phyloP scores from a whole-genome alignment of 176 grass and related monocot species.

The Zea mays region DNA sequence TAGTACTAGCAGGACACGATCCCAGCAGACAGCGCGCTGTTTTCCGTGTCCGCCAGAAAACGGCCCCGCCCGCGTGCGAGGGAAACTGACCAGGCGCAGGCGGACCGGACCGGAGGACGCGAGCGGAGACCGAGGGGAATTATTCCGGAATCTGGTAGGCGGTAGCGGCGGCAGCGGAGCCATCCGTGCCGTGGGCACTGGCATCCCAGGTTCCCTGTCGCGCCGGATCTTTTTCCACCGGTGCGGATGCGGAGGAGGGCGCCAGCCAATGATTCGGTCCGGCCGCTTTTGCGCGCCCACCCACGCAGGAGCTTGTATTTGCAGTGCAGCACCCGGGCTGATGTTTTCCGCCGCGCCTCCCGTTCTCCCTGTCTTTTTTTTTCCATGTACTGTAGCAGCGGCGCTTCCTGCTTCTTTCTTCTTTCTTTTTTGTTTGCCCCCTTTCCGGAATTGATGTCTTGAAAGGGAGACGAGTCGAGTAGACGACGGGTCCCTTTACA shows the following conservation, averaged over 20 bases:
- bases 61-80: too few relatives aligned
- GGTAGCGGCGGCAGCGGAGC: constrained; percentile 18
- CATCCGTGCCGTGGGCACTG: background rate
- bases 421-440: background rate
- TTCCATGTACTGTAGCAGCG: too few relatives aligned
- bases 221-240: constrained; percentile 1
- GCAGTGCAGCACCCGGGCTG: too few relatives aligned
- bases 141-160: constrained; percentile 37
- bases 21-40: too few relatives aligned
- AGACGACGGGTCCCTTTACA: background rate
- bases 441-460: background rate
- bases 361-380: too few relatives aligned
- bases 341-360: background rate
- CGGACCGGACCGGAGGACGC: background rate
- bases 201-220: background rate
- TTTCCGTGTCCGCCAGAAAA: too few relatives aligned
- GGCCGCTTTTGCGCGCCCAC: background rate
- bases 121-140: background rate
- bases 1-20: too few relatives aligned
- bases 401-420: background rate
- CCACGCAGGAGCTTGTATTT: background rate
- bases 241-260: background rate
- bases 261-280: background rate
- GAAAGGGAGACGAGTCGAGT: background rate
- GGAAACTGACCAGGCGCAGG: too few relatives aligned